These are phyloP conservation scores for Apiotrichum veenhuisii DNA, from an alignment of 1,284 basidiomycete genomes.

Conservation along the genomic window DNA sequence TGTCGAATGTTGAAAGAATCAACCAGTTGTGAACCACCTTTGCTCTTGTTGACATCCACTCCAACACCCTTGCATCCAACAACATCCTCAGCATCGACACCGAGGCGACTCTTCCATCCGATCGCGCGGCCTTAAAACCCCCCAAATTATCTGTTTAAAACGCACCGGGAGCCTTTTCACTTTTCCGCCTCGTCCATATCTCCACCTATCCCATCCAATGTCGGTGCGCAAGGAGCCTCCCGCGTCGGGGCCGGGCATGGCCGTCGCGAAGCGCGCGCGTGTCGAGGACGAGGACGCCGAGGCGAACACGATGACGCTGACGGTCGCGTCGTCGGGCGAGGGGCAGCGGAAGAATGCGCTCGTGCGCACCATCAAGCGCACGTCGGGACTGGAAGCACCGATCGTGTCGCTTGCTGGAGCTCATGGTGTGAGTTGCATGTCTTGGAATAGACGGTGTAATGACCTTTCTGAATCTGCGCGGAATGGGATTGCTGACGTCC, in stretches of 20 bases:
- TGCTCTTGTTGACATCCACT: neutral
- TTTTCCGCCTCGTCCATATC: neutral
- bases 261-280: constrained; percentile 47
- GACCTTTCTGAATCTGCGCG: too few species aligned
- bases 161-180: neutral
- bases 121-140: too few species aligned
- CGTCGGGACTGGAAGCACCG: constrained; percentile 47
- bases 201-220: constrained; percentile 17
- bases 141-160: too few species aligned
- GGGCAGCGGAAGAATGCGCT: constrained; percentile 45
- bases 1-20: too few species aligned
- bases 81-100: neutral
- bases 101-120: too few species aligned
- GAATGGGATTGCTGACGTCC: neutral
- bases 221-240: constrained; percentile 47
- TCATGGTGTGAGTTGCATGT: constrained; percentile 49
- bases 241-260: constrained; percentile 35
- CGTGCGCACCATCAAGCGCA: constrained; percentile 45
- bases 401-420: constrained; percentile 44
- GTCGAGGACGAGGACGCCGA: constrained; percentile 39
- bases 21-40: neutral
- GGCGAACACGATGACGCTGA: constrained; percentile 26
- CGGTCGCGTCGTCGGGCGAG: constrained; percentile 46
- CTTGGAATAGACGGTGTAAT: too few species aligned
- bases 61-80: neutral